A percentile compares a stretch with the other conserved stretches of the same genome.
Evolutionary conservation across 2,329 filamentous ascomycete genomes (phyloP).

Genomic region (Botrytis aclada): DNA sequence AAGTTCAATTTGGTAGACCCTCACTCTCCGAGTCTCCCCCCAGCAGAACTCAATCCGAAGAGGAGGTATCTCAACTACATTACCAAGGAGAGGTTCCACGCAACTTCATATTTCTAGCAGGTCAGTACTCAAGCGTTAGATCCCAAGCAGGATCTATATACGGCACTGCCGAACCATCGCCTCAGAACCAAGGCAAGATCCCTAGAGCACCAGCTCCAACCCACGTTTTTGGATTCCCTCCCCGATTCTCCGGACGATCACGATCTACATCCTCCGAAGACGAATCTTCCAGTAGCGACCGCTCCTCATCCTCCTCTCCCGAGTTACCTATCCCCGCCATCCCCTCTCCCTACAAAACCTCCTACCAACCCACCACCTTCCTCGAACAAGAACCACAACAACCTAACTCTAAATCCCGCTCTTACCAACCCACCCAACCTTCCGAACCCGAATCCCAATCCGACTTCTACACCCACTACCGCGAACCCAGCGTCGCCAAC

Average conservation of each 20-base stretch:
- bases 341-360: neutral
- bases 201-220: neutral
- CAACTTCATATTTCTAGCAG: constrained; percentile 6
- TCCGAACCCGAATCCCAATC: neutral
- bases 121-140: neutral
- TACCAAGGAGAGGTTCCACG: constrained; percentile 9
- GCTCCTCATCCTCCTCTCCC: neutral
- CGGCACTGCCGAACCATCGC: constrained; percentile 1
- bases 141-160: constrained; percentile 5
- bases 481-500: neutral
- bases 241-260: neutral
- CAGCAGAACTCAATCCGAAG: neutral
- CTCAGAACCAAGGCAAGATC: neutral
- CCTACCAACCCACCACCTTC: neutral
- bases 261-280: neutral
- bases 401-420: neutral
- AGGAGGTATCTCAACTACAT: neutral
- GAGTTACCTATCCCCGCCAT: neutral
- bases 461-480: neutral
- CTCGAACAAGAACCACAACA: neutral
- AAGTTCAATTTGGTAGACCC: neutral
- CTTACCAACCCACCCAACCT: neutral
- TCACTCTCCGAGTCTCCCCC: neutral
- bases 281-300: neutral
- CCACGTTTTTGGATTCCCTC: neutral